Evolutionary conservation across 129 eudicot genomes (phyloP).

Genomic region (Logfia minima): DNA sequence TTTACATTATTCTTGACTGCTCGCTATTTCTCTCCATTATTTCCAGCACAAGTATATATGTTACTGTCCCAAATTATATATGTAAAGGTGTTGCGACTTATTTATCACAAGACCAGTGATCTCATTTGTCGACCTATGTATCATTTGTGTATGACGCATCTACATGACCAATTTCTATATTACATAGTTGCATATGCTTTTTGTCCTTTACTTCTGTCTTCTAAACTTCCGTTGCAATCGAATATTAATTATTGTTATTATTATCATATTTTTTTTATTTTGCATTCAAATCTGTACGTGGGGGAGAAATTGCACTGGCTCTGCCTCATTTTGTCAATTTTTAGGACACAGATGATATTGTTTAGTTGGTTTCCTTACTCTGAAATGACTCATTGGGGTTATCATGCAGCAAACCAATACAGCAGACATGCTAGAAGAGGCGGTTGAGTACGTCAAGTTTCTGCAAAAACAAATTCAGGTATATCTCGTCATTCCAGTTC

Average conservation of each 20-base stretch:
- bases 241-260: no score
- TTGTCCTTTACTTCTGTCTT: not conserved
- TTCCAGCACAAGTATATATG: not conserved
- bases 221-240: not conserved
- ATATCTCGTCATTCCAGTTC: not conserved
- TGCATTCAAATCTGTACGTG: not conserved
- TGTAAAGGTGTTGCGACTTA: not conserved
- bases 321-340: not conserved
- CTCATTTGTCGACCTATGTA: not conserved
- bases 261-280: not conserved
- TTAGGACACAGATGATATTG: not conserved
- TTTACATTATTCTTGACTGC: not conserved
- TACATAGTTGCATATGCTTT: not conserved
- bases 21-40: not conserved
- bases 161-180: not conserved
- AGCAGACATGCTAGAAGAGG: slow-evolving; percentile 97
- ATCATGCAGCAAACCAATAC: slow-evolving; percentile 91
- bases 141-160: not conserved
- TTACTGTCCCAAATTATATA: no score
- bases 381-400: slow-evolving; percentile 19
- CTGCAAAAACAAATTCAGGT: slow-evolving; percentile 90
- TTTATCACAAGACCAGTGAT: not conserved
- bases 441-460: slow-evolving; percentile 84
- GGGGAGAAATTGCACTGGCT: not conserved
- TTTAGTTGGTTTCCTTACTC: not conserved